Percentiles rank a stretch among this genome's conserved stretches.
These are phyloP conservation scores for Halteria grandinella DNA, from an alignment of 73 alveolate genomes.

Conservation along the genomic window DNA sequence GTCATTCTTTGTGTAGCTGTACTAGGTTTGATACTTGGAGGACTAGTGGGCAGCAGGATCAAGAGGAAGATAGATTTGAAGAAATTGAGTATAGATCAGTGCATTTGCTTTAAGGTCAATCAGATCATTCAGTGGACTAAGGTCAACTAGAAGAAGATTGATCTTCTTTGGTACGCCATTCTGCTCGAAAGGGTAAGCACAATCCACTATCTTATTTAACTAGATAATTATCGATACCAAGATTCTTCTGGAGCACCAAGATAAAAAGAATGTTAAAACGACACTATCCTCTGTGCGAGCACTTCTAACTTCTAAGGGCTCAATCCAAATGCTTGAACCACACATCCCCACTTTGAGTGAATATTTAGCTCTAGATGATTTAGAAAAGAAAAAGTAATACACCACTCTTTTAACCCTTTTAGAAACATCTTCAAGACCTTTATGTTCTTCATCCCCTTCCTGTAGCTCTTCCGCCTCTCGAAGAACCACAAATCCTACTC, in stretches of 20 bases:
- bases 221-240: conserved; percentile 37
- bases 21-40: conserved; percentile 35
- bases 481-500: neutral
- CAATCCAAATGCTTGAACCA: conserved; percentile 15
- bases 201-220: neutral
- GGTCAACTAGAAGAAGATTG: conserved; percentile 27
- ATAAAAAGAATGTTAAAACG: conserved; percentile 13
- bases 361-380: conserved; percentile 8
- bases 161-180: conserved; percentile 27
- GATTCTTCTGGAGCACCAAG: conserved; percentile 7
- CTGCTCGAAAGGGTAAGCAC: conserved; percentile 22
- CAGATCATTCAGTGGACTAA: conserved; percentile 31
- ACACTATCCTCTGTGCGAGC: conserved; percentile 18
- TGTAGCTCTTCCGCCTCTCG: conserved; percentile 22
- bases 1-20: conserved; percentile 26
- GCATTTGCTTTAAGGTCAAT: conserved; percentile 3
- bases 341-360: conserved; percentile 27
- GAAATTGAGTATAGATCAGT: conserved; percentile 23
- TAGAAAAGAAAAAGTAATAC: conserved; percentile 14
- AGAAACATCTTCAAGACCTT: conserved; percentile 41
- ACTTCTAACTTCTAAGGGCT: conserved; percentile 10
- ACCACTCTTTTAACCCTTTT: too few species aligned
- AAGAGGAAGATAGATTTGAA: conserved; percentile 32
- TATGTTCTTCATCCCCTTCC: conserved; percentile 61
- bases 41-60: conserved; percentile 34